Conservation (phyloP, 2,329 filamentous ascomycete species). For the Cryphonectria radicalis region DNA sequence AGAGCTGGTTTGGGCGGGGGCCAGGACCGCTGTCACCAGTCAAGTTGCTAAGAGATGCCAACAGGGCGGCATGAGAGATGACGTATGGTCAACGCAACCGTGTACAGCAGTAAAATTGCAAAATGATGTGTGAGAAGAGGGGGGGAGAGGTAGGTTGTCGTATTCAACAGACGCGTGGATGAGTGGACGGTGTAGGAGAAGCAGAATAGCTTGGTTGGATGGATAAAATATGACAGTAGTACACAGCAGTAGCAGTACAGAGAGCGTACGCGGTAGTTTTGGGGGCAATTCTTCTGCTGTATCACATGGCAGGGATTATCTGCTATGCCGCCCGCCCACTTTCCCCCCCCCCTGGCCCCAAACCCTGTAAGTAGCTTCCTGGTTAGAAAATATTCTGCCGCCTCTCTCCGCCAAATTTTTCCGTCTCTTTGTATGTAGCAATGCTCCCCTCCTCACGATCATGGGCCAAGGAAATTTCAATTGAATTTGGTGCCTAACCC, state of each 20-base stretch:
- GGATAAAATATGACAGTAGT: not conserved
- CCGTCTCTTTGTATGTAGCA: not conserved
- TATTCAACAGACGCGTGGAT: not conserved
- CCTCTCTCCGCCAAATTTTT: slow-evolving; percentile 27
- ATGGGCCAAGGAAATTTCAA: slow-evolving; percentile 22
- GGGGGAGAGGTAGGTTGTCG: not conserved
- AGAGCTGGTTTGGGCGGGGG: not conserved
- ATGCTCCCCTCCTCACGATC: not conserved
- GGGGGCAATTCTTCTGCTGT: not conserved
- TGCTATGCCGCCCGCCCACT: not conserved
- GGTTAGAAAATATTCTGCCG: slow-evolving; percentile 10
- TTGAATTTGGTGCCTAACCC: not conserved
- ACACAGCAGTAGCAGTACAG: not conserved
- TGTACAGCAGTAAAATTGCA: not conserved
- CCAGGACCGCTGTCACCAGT: not conserved
- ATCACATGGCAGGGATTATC: not conserved
- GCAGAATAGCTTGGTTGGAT: not conserved
- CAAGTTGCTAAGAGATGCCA: not conserved
- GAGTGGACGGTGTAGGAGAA: not conserved
- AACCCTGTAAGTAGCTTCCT: not conserved
- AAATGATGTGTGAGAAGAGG: not conserved
- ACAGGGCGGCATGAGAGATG: not conserved
- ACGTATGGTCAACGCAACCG: not conserved
- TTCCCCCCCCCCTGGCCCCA: too few relatives aligned
- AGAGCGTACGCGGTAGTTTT: not conserved